These are phyloP conservation scores for Cyberlindnera samutprakarnensis DNA, from an alignment of 805 yeast species.

Conservation along the genomic window DNA sequence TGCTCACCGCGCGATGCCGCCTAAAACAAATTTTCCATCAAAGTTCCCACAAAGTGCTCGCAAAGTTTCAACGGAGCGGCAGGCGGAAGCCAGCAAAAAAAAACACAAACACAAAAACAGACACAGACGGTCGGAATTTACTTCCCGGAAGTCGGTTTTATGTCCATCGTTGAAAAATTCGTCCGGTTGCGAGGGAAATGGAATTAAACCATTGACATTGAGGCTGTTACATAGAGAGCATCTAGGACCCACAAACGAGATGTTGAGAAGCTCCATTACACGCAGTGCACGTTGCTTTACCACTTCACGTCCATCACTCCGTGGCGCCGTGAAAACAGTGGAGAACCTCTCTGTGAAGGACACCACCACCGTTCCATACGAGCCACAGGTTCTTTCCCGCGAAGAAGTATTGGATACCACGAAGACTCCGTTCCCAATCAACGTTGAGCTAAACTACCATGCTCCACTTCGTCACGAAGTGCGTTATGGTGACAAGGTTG, in stretches of 20 bases:
- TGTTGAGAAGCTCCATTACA: slow-evolving; percentile 6
- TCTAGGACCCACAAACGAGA: no score
- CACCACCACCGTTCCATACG: slow-evolving; percentile 20
- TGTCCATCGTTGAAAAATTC: slow-evolving; percentile 3
- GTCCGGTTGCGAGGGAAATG: no score
- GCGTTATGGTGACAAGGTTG: slow-evolving; percentile 68
- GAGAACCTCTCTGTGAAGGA: slow-evolving; percentile 4
- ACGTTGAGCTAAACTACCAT: slow-evolving; percentile 72
- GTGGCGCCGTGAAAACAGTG: slow-evolving; percentile 10
- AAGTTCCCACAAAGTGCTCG: no score
- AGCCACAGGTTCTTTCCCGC: slow-evolving; percentile 30
- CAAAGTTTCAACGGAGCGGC: no score
- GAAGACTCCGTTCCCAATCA: slow-evolving; percentile 67
- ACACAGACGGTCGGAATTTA: no score
- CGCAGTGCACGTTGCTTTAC: slow-evolving; percentile 6
- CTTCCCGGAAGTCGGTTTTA: no score
- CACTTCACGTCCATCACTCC: slow-evolving; percentile 3
- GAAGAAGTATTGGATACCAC: slow-evolving; percentile 27
- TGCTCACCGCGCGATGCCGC: no score
- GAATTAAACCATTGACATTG: no score
- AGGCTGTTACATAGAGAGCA: no score
- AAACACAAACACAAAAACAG: no score
- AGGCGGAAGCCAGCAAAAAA: no score
- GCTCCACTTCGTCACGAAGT: slow-evolving; percentile 68
- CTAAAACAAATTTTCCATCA: slow-evolving; percentile 2